phyloP scores from a whole-genome alignment of 2,329 filamentous ascomycete genomes.

The Scytalidium sp. region DNA sequence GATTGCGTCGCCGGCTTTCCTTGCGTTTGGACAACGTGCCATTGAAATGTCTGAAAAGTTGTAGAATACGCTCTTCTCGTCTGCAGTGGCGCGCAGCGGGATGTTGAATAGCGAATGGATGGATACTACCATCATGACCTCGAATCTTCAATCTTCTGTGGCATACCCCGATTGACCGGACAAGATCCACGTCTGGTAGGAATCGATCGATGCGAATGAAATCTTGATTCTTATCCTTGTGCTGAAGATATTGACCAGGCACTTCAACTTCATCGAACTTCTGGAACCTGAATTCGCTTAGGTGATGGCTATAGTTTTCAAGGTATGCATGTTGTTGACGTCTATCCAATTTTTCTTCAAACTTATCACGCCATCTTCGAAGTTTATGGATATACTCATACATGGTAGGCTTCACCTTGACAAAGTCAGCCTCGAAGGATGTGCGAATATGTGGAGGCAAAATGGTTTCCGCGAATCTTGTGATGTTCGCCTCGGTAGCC shows the following conservation, averaged over 20 bases:
- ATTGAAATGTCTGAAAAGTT: conserved; percentile 97
- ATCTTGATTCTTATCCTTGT: conserved; percentile 98
- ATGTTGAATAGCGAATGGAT: conserved; percentile 94
- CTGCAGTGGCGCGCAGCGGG: conserved; percentile 89
- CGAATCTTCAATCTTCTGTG: conserved; percentile 93
- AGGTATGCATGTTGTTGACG: conserved; percentile 49
- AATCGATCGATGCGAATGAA: conserved; percentile 98
- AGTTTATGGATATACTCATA: conserved; percentile 97
- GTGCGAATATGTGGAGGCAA: conserved; percentile 92
- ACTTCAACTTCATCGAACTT: conserved; percentile 99
- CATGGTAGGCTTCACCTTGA: conserved; percentile 93
- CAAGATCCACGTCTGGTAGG: conserved; percentile 88
- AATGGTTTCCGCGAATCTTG: conserved; percentile 93
- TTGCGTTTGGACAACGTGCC: conserved; percentile 88
- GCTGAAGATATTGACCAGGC: conserved; percentile 92
- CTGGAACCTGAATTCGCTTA: conserved; percentile 95
- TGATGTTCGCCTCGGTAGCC: conserved; percentile 94
- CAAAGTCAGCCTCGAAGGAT: conserved; percentile 97
- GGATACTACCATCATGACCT: conserved; percentile 95
- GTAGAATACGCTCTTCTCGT: conserved; percentile 89
- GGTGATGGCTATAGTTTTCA: conserved; percentile 82
- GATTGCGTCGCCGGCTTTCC: conserved; percentile 86
- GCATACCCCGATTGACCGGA: conserved; percentile 85
- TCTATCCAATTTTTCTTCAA: conserved; percentile 94
- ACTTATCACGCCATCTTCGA: conserved; percentile 93